Conservation (phyloP, 495 filamentous ascomycete genomes). For the Geopyxis carbonaria region DNA sequence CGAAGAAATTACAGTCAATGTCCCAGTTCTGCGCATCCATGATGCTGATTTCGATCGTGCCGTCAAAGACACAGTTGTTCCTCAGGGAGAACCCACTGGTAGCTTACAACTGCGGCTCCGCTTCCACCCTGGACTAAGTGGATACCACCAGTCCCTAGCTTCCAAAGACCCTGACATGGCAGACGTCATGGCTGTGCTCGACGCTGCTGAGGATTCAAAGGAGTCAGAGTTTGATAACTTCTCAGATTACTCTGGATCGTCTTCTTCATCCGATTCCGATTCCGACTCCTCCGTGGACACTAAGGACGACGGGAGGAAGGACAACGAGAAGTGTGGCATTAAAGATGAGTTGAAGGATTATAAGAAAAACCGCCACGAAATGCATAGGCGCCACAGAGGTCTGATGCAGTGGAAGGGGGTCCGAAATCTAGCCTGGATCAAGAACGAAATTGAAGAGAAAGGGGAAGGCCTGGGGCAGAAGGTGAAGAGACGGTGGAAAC, state of each 20-base stretch:
- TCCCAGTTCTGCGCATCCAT: constrained; percentile 32
- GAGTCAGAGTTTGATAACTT: not conserved
- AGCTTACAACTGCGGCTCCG: not conserved
- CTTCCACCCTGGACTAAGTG: constrained; percentile 4
- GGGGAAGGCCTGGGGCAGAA: not conserved
- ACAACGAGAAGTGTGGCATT: constrained; percentile 31
- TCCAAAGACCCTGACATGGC: constrained; percentile 1
- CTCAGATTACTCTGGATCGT: not conserved
- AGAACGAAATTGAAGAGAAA: constrained; percentile 44
- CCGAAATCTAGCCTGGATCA: constrained; percentile 48
- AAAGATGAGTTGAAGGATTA: constrained; percentile 33
- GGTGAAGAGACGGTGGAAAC: not conserved
- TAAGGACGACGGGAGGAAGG: constrained; percentile 36
- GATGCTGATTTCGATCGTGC: constrained; percentile 1
- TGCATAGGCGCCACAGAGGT: constrained; percentile 50
- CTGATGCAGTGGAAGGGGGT: constrained; percentile 59
- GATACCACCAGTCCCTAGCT: constrained; percentile 3
- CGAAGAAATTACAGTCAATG: constrained; percentile 33
- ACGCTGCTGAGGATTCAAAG: constrained; percentile 5
- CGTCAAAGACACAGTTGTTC: constrained; percentile 1
- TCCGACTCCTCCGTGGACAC: constrained; percentile 27
- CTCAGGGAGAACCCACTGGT: constrained; percentile 2
- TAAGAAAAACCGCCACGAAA: constrained; percentile 39
- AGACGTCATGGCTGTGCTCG: constrained; percentile 5
- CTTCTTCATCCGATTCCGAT: constrained; percentile 6